A percentile compares a stretch with the other conserved stretches of the same genome.
These are phyloP conservation scores for Quercus phellos DNA, from an alignment of 331 rosid genomes.

Conservation along the genomic window DNA sequence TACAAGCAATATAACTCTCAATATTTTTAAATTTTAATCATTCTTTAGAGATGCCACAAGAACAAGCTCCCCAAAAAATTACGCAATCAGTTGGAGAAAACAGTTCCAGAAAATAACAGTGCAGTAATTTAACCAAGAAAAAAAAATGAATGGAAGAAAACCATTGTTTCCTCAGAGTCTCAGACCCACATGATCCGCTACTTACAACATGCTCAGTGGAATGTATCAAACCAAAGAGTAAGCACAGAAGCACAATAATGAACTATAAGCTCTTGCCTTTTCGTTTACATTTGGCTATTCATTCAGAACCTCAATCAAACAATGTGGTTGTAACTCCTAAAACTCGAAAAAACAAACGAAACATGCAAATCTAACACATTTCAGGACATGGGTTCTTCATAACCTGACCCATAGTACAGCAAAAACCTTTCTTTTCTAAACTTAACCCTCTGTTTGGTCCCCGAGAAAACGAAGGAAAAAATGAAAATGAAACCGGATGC, in stretches of 20 bases:
- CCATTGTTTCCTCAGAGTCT: neutral
- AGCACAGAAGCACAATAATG: neutral
- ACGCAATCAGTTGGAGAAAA: neutral
- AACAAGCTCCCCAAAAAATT: too few relatives aligned
- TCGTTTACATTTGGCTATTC: neutral
- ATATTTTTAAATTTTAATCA: too few relatives aligned
- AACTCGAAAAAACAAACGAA: neutral
- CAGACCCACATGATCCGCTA: neutral
- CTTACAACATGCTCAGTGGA: neutral
- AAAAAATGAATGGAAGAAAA: neutral
- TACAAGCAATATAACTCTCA: too few relatives aligned
- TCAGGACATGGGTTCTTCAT: neutral
- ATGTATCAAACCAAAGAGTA: neutral
- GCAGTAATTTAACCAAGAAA: neutral
- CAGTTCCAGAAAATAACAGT: neutral
- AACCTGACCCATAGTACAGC: neutral
- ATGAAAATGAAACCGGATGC: neutral
- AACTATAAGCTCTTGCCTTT: neutral
- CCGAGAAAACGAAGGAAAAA: neutral
- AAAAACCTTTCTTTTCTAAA: neutral
- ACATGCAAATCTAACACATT: neutral
- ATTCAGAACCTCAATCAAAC: constrained; percentile 8
- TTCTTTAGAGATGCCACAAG: too few relatives aligned
- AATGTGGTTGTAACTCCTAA: neutral
- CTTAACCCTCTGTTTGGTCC: neutral